Base-by-base conservation (phyloP, 2,329 filamentous ascomycete species). In the Ophiostoma triangulosporum region DNA sequence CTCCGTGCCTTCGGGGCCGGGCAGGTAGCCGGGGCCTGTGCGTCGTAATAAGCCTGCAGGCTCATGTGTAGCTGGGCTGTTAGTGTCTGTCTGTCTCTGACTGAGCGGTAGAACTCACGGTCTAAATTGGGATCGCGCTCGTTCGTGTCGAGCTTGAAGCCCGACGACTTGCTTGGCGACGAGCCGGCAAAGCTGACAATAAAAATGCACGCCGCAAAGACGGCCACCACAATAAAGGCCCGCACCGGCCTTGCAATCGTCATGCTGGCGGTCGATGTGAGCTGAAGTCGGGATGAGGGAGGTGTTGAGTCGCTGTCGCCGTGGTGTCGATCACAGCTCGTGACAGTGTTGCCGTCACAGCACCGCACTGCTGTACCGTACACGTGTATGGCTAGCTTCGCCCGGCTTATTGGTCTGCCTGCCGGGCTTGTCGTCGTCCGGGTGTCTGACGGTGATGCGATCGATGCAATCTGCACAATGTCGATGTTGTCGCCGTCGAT, bases 111-210 rank as follows among this genome's bases (percentile, higher is more conserved):
- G 40, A 38, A 69, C 86, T 66, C 74, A 95, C 90, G 81, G 69
- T 96, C 89, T 63, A 90, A 67, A 63, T 91, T 88, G 53, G 91
- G 91, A 69, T 97, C 91, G 56, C 80, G 78, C 60, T 84, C 80
- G 70, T 65, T 64, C 35, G 64, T 70, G 61, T 63, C 69, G 61
- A 63, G 66, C 64, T 57, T 67, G 63, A 69, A 67, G 60, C 68
- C 66, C 32, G 65, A 64, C 51, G 63, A 60, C 59, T 70, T 60
- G 48, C 66, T 60, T 35, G 69, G 68, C 22, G 77, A 73, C 8
- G 78, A 75, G 57, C 77, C 78, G 66, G 86, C 81, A 62, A 93
- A 73, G 64, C 87, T 84, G 60, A 86, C 84, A 59, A 94, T 69
- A 63, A 95, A 80, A 68, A 90, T 89, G 57, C 86, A 74, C 73